Conservation (phyloP, 2,329 filamentous ascomycete species). For the Metarhizium rileyi region DNA sequence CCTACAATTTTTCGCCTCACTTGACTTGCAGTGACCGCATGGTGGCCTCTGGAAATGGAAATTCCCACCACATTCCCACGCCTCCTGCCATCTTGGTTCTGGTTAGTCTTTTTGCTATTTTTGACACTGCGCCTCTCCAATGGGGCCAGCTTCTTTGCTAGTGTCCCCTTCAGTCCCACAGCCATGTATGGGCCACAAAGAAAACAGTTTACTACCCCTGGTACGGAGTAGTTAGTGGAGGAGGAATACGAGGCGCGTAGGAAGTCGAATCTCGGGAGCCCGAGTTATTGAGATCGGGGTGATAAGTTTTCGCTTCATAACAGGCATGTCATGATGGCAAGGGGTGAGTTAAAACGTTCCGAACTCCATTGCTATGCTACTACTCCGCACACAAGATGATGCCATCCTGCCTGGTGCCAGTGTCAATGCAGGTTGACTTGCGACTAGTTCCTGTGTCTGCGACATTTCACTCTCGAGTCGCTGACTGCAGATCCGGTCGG, state of each 20-base stretch:
- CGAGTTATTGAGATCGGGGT: not conserved
- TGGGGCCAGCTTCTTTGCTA: not conserved
- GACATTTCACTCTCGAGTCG: not conserved
- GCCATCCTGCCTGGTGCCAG: not conserved
- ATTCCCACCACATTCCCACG: no score
- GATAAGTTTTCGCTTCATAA: not conserved
- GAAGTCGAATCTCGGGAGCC: not conserved
- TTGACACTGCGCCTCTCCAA: conserved; percentile 3
- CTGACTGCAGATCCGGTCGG: not conserved
- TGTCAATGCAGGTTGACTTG: not conserved
- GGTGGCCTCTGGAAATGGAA: no score
- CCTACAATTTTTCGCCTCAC: no score
- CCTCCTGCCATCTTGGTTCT: no score
- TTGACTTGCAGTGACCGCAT: no score
- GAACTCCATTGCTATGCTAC: no score
- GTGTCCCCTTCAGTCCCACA: not conserved
- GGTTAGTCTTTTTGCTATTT: conserved; percentile 6
- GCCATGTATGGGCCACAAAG: not conserved
- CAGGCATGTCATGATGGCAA: no score
- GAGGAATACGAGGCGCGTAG: not conserved
- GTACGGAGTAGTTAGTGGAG: not conserved
- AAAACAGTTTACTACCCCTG: not conserved
- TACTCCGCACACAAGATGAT: no score
- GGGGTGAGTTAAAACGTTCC: no score
- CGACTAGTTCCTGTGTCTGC: not conserved